A percentile compares a stretch with the other conserved stretches of the same genome.
phyloP scores from a whole-genome alignment of 805 yeast species.

The Saccharomycopsis microspora region DNA sequence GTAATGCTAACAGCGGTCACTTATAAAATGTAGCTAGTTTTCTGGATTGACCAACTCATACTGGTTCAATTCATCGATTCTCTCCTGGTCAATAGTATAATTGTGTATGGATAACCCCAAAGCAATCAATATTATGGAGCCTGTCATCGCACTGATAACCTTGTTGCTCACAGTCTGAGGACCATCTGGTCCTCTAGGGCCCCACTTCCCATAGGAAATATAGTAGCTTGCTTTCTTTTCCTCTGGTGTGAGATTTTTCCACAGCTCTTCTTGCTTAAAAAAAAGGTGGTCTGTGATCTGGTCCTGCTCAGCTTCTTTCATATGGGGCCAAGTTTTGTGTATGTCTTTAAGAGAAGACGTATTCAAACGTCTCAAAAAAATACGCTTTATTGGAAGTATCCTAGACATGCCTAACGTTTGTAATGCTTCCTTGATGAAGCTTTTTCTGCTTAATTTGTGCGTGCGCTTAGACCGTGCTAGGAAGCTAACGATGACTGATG shows the following conservation, averaged over 20 bases:
- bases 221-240: conserved; percentile 50
- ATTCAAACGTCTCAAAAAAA: too few species aligned
- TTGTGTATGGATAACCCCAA: conserved; percentile 23
- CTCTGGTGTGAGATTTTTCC: conserved; percentile 30
- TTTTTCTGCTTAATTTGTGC: too few species aligned
- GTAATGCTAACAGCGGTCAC: neutral
- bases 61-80: conserved; percentile 4
- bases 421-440: too few species aligned
- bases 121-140: conserved; percentile 9
- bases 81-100: conserved; percentile 23
- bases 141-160: conserved; percentile 8
- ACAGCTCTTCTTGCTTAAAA: conserved; percentile 27
- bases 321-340: conserved; percentile 23
- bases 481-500: too few species aligned
- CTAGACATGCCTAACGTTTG: too few species aligned
- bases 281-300: conserved; percentile 26
- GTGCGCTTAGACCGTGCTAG: too few species aligned
- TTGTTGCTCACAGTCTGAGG: conserved; percentile 1
- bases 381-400: too few species aligned
- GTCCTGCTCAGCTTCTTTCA: conserved; percentile 25
- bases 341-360: conserved; percentile 8
- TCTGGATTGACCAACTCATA: conserved; percentile 11
- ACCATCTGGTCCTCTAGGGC: conserved; percentile 33
- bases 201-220: conserved; percentile 54
- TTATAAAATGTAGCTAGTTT: neutral